Conservation (phyloP, 768 basidiomycete genomes). For the Dictyophora rubrovolvata region DNA sequence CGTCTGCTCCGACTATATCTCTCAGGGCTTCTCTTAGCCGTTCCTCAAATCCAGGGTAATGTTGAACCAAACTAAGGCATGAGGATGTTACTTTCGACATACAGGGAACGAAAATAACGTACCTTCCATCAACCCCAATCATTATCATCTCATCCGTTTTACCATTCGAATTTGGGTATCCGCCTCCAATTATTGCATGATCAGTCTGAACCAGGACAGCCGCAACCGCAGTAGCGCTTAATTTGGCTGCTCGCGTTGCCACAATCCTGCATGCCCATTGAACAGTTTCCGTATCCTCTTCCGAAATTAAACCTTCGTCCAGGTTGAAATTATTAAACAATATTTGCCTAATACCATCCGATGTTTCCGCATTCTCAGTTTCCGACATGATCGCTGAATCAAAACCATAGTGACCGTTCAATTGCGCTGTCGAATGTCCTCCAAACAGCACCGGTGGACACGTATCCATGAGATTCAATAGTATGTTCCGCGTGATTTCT, state of each 20-base stretch:
- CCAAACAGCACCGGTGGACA: slow-evolving; percentile 67
- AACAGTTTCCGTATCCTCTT: slow-evolving; percentile 53
- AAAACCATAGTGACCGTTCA: slow-evolving; percentile 91
- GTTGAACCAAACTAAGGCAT: slow-evolving; percentile 64
- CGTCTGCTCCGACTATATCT: slow-evolving; percentile 66
- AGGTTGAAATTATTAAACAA: slow-evolving; percentile 57
- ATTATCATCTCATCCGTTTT: slow-evolving; percentile 40
- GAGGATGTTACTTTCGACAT: not conserved
- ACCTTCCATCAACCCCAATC: slow-evolving; percentile 94
- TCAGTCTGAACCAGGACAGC: slow-evolving; percentile 78
- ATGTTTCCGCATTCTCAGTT: slow-evolving; percentile 52
- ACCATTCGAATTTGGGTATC: slow-evolving; percentile 22
- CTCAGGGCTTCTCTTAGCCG: slow-evolving; percentile 65
- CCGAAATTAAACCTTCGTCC: slow-evolving; percentile 36
- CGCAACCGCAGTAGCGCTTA: slow-evolving; percentile 84
- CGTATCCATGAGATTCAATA: slow-evolving; percentile 74
- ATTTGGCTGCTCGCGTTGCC: slow-evolving; percentile 66
- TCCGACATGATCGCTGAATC: slow-evolving; percentile 90
- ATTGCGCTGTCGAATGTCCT: slow-evolving; percentile 55
- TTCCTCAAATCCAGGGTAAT: slow-evolving; percentile 80
- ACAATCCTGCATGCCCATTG: slow-evolving; percentile 73
- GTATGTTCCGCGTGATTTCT: slow-evolving; percentile 79
- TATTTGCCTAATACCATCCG: slow-evolving; percentile 49
- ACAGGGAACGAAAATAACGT: slow-evolving; percentile 12
- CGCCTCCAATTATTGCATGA: slow-evolving; percentile 42